These are phyloP conservation scores for Solanum chacoense DNA, from an alignment of 305 asterid species.

Conservation along the genomic window DNA sequence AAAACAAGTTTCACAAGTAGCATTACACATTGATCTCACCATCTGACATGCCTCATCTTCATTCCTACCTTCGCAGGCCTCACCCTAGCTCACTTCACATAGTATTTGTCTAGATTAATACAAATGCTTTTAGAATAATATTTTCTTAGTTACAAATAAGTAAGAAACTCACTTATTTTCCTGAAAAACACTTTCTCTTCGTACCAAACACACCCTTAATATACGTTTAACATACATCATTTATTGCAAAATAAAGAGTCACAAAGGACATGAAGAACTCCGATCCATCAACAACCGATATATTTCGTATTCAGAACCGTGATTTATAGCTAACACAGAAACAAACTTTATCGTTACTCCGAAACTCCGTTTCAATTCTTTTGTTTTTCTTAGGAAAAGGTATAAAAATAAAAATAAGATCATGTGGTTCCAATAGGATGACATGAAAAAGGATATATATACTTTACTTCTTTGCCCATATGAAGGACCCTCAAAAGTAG, in stretches of 20 bases:
- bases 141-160: not conserved
- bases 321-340: not conserved
- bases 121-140: not conserved
- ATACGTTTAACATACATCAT: not conserved
- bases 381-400: not conserved
- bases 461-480: not conserved
- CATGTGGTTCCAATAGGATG: not conserved
- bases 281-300: not conserved
- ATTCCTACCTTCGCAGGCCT: not conserved
- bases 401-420: not conserved
- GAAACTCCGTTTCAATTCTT: not conserved
- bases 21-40: not conserved
- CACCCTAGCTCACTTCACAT: not conserved
- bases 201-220: not conserved
- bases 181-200: not conserved
- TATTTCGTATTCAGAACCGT: not conserved
- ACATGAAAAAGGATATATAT: not conserved
- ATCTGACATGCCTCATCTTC: not conserved
- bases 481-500: conserved; percentile 1
- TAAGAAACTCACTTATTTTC: not conserved
- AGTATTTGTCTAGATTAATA: not conserved
- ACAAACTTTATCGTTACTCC: not conserved
- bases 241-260: not conserved
- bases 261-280: not conserved
- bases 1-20: not conserved